Percentiles rank a stretch among this genome's conserved stretches.
Evolutionary conservation across 1,284 basidiomycete species (phyloP).

Genomic region (Trametes polyzona): DNA sequence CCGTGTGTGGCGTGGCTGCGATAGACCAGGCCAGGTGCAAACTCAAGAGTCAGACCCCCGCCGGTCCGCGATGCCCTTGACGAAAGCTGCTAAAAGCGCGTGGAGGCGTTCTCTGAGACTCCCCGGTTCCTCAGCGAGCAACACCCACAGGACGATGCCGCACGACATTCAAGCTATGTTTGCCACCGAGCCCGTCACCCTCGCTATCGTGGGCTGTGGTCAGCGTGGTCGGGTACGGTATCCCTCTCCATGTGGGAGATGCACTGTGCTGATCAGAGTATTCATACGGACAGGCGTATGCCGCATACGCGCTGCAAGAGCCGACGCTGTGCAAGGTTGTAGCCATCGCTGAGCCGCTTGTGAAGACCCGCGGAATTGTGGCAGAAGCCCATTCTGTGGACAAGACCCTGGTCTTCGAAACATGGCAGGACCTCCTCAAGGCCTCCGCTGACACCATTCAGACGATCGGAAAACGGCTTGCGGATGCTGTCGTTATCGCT

Average conservation of each 20-base stretch:
- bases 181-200: slow-evolving; percentile 42
- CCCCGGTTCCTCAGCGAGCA: slow-evolving; percentile 9
- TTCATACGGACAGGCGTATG: no score
- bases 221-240: slow-evolving; percentile 76
- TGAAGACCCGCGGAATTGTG: slow-evolving; percentile 63
- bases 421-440: slow-evolving; percentile 73
- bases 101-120: slow-evolving; percentile 24
- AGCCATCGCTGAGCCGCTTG: slow-evolving; percentile 82
- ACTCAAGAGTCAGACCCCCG: no score
- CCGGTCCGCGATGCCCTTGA: slow-evolving; percentile 25
- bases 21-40: slow-evolving; percentile 1
- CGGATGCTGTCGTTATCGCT: slow-evolving; percentile 79
- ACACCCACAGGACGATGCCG: slow-evolving; percentile 32
- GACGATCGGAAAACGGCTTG: slow-evolving; percentile 66
- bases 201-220: slow-evolving; percentile 75
- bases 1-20: not conserved
- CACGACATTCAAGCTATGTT: slow-evolving; percentile 25
- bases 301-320: slow-evolving; percentile 60
- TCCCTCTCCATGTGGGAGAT: no score
- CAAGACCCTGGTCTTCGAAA: slow-evolving; percentile 64
- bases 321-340: slow-evolving; percentile 76
- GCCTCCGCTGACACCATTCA: slow-evolving; percentile 69
- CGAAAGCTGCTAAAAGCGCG: slow-evolving; percentile 24
- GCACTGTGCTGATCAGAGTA: no score
- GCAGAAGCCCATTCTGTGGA: slow-evolving; percentile 62